A percentile compares a stretch with the other conserved stretches of the same genome.
Conservation (phyloP, 2,329 filamentous ascomycete species). For the Emmonsia crescens region DNA sequence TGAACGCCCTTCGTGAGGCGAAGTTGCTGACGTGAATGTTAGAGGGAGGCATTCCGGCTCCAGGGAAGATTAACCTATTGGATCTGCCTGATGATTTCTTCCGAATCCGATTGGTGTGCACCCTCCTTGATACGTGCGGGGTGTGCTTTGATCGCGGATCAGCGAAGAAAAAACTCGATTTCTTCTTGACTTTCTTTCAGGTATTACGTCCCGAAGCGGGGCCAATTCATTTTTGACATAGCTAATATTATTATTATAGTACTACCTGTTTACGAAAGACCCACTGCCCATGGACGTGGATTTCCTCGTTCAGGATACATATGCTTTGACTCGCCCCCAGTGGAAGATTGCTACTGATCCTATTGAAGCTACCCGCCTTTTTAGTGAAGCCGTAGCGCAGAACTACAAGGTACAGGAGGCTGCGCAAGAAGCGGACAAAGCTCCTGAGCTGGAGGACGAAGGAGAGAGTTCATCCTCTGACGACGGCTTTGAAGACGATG, state of each 20-base stretch:
- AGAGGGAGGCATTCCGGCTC: conserved; percentile 67
- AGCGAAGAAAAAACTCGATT: conserved; percentile 94
- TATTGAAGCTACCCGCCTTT: conserved; percentile 71
- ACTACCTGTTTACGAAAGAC: conserved; percentile 87
- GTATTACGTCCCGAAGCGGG: conserved; percentile 28
- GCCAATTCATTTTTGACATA: not conserved
- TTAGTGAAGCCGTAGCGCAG: conserved; percentile 77
- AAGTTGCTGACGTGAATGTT: conserved; percentile 11
- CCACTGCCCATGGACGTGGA: conserved; percentile 92
- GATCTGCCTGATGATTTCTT: conserved; percentile 94
- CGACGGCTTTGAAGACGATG: conserved; percentile 59
- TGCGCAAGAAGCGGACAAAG: conserved; percentile 58
- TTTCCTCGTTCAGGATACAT: conserved; percentile 90
- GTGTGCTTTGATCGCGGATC: conserved; percentile 91
- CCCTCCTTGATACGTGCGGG: conserved; percentile 85
- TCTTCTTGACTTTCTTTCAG: conserved; percentile 93
- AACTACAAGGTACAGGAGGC: conserved; percentile 72
- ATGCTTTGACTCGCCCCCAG: conserved; percentile 70
- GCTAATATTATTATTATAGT: conserved; percentile 40
- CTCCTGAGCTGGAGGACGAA: conserved; percentile 59
- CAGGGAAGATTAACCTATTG: conserved; percentile 63
- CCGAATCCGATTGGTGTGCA: conserved; percentile 80
- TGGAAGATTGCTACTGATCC: conserved; percentile 78
- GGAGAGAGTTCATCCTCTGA: conserved; percentile 63
- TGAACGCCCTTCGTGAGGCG: conserved; percentile 3